phyloP scores from a whole-genome alignment of 441 rosid genomes.

The Gossypium gossypioides region DNA sequence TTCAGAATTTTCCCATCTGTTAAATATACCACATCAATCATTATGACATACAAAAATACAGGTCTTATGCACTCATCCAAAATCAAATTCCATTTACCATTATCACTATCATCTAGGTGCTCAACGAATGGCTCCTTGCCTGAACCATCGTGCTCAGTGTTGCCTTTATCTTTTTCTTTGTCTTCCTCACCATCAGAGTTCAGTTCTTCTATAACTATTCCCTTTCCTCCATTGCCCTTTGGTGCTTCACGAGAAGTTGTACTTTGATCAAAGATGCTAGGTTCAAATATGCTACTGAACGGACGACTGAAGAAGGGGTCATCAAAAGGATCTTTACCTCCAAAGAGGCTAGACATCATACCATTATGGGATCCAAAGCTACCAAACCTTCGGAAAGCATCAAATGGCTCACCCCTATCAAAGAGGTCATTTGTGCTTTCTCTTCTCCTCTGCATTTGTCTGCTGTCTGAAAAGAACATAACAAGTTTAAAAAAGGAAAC shows the following conservation, averaged over 20 bases:
- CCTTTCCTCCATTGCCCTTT: slow-evolving; percentile 18
- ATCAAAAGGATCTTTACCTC: slow-evolving; percentile 65
- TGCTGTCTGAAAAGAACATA: background rate
- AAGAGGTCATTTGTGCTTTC: slow-evolving; percentile 30
- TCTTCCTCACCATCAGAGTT: slow-evolving; percentile 42
- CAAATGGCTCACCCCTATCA: slow-evolving; percentile 31
- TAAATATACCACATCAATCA: slow-evolving; percentile 16
- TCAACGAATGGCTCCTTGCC: slow-evolving; percentile 48
- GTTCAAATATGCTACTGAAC: slow-evolving; percentile 31
- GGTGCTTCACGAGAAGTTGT: slow-evolving; percentile 17
- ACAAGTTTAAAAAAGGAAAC: background rate
- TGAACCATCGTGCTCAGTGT: slow-evolving; percentile 8
- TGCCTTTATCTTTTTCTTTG: slow-evolving; percentile 11
- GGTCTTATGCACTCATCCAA: background rate
- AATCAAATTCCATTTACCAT: slow-evolving; percentile 30
- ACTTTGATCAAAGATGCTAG: slow-evolving; percentile 22
- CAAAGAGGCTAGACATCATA: slow-evolving; percentile 39
- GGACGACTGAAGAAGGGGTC: slow-evolving; percentile 61
- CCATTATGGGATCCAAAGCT: slow-evolving; percentile 26
- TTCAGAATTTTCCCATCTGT: slow-evolving; percentile 31
- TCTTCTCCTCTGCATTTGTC: slow-evolving; percentile 42
- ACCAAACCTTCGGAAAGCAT: slow-evolving; percentile 27
- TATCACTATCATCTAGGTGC: slow-evolving; percentile 54
- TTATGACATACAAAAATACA: background rate
- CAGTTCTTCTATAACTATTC: slow-evolving; percentile 57